Base-by-base conservation (phyloP, 176 grass and related monocot species). In the Stipa capillata region DNA sequence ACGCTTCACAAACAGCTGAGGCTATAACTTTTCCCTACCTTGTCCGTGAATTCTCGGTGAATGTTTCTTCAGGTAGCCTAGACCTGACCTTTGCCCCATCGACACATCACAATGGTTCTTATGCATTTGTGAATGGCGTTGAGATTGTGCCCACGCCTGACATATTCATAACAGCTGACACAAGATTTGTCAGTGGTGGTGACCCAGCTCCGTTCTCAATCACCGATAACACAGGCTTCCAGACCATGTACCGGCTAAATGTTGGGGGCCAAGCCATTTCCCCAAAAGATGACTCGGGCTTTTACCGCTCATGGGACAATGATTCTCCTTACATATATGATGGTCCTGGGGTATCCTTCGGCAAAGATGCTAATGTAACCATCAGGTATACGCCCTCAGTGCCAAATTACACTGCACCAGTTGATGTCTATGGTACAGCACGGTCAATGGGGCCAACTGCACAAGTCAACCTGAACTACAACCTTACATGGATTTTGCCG, bases 61-160 rank as follows among this genome's bases (percentile, higher is more conserved):
- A 87, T 49, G 54, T 87, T 53, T 70, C 86, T 43, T 73, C 78
- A 27, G 21, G 7, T n/a, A 49, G 17, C 2, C 77, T 96, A 1
- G 5, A 86, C 17, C 62, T 96, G n/a, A 88, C 82, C 33, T 92
- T 96, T 2, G 2, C 47, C 4, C 93, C 93, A 17, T 90, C 82
- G 0, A 58, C 20, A 2, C 29, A 78, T 7, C 65, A 77, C 3
- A 34, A 18, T 5, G 78, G 70, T 18, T 66, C 81, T 50, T 92
- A 85, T 6, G 93, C 93, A 54, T 90, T 92, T 12, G 36, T 96
- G n/a, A 96, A 96, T n/a, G 93, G 87, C 3, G 90, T 96, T 33
- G 89, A 92, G 50, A 92, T 96, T 3, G 74, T 90, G 18, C 84
- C 87, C 14, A 87, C 74, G 0, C 81, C 87, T 2, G 87, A 92